Conservation (phyloP, 73 alveolate species). For the Diophrys sp. region DNA sequence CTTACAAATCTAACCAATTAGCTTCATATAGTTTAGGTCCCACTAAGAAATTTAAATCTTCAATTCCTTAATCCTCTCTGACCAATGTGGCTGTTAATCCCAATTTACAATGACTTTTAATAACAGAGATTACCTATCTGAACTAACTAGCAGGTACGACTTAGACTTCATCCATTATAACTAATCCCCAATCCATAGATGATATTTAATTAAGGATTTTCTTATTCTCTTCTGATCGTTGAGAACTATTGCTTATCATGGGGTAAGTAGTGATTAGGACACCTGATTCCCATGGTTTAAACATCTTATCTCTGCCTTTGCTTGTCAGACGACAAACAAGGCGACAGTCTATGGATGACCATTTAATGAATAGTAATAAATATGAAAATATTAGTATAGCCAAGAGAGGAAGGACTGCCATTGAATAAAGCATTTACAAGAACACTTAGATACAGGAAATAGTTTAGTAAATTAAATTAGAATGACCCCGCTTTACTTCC, state of each 20-base stretch:
- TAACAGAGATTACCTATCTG: slow-evolving; percentile 54
- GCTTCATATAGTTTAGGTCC: slow-evolving; percentile 99
- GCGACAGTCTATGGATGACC: no score
- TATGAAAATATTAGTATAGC: no score
- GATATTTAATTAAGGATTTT: slow-evolving; percentile 44
- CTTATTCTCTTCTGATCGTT: slow-evolving; percentile 69
- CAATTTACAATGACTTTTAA: slow-evolving; percentile 90
- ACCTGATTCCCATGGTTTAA: no score
- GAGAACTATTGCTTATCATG: slow-evolving; percentile 86
- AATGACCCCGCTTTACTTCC: no score
- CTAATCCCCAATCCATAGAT: slow-evolving; percentile 87
- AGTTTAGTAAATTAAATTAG: no score
- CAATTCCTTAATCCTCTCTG: slow-evolving; percentile 84
- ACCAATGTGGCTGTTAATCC: slow-evolving; percentile 98
- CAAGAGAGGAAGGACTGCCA: no score
- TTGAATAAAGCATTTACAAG: no score
- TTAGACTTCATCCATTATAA: slow-evolving; percentile 96
- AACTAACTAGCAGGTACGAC: slow-evolving; percentile 95
- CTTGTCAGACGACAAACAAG: no score
- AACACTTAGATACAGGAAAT: no score
- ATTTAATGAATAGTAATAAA: no score
- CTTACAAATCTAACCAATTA: slow-evolving; percentile 96
- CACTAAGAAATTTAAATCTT: slow-evolving; percentile 77
- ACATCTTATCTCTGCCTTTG: no score
- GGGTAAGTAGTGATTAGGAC: slow-evolving; percentile 86